These are phyloP conservation scores for Monosporascus cannonballus DNA, from an alignment of 2,329 filamentous ascomycete species.

Conservation along the genomic window DNA sequence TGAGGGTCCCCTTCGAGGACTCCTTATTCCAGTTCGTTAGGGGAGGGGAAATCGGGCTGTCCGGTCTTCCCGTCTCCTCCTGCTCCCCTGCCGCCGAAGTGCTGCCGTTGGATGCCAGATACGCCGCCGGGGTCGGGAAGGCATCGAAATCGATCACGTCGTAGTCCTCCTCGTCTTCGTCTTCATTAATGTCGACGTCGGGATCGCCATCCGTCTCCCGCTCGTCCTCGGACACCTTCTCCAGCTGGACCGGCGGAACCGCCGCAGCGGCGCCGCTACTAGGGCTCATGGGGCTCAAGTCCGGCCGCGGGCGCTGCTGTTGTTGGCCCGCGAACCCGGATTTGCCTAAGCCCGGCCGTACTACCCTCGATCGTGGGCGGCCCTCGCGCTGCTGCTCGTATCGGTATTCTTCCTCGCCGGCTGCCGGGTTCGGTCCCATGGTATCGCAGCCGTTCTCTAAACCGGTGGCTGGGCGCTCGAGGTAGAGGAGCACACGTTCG, in stretches of 20 bases:
- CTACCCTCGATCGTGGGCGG: constrained; percentile 17
- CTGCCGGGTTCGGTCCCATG: constrained; percentile 17
- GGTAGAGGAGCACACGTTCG: constrained; percentile 26
- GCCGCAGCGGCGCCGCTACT: constrained; percentile 2
- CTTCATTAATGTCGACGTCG: neutral
- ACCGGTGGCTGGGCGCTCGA: constrained; percentile 23
- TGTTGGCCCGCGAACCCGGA: neutral
- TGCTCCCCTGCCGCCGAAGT: constrained; percentile 4
- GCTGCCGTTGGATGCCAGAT: constrained; percentile 3
- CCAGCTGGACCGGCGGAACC: constrained; percentile 1
- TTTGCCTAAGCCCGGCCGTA: too few species aligned
- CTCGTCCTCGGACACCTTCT: constrained; percentile 6
- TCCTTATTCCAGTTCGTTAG: constrained; percentile 2
- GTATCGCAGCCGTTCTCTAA: constrained; percentile 17
- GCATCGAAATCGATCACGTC: constrained; percentile 15
- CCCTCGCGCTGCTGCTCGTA: constrained; percentile 16
- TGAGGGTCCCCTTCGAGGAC: constrained; percentile 11
- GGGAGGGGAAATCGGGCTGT: constrained; percentile 23
- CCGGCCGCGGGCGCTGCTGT: constrained; percentile 7
- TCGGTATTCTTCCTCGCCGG: neutral
- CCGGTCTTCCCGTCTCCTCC: constrained; percentile 30
- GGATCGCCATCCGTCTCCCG: neutral
- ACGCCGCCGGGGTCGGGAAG: constrained; percentile 10
- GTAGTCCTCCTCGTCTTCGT: constrained; percentile 15
- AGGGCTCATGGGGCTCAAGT: constrained; percentile 15